A percentile compares a stretch with the other conserved stretches of the same genome.
Evolutionary conservation across 768 basidiomycete genomes (phyloP).

Genomic region (Boletus vinaceobasis): DNA sequence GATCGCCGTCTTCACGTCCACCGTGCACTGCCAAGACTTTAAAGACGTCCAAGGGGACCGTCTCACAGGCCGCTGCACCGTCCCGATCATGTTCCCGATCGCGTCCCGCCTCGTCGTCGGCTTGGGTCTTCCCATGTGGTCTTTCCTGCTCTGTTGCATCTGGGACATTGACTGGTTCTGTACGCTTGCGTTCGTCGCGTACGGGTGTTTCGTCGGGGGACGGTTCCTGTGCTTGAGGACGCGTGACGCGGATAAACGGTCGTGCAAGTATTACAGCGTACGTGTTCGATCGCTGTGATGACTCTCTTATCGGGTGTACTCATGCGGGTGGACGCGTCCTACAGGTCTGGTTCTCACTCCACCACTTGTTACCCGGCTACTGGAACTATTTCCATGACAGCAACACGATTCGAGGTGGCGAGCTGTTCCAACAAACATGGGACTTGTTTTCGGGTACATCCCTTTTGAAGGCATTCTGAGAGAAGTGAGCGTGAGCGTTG

Average conservation of each 20-base stretch:
- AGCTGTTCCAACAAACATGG: conserved; percentile 21
- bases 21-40: conserved; percentile 50
- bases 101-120: conserved; percentile 34
- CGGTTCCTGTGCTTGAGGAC: conserved; percentile 32
- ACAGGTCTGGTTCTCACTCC: conserved; percentile 36
- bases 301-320: background rate
- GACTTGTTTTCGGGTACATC: conserved; percentile 15
- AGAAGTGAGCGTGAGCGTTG: background rate
- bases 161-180: conserved; percentile 35
- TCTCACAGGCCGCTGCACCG: conserved; percentile 36
- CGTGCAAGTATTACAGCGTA: conserved; percentile 39
- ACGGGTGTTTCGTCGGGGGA: conserved; percentile 34
- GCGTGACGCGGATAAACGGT: conserved; percentile 30
- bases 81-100: conserved; percentile 44
- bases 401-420: conserved; percentile 9
- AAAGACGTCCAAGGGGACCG: conserved; percentile 44
- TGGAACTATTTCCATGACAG: conserved; percentile 33
- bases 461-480: conserved; percentile 7
- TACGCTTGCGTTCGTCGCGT: conserved; percentile 26
- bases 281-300: background rate
- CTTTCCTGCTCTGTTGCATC: conserved; percentile 28
- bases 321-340: background rate
- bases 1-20: conserved; percentile 40
- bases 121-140: conserved; percentile 38
- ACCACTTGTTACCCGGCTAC: conserved; percentile 34